Evolutionary conservation across 108 stramenopile species (phyloP).

Genomic region (Parietichytrium sp.): DNA sequence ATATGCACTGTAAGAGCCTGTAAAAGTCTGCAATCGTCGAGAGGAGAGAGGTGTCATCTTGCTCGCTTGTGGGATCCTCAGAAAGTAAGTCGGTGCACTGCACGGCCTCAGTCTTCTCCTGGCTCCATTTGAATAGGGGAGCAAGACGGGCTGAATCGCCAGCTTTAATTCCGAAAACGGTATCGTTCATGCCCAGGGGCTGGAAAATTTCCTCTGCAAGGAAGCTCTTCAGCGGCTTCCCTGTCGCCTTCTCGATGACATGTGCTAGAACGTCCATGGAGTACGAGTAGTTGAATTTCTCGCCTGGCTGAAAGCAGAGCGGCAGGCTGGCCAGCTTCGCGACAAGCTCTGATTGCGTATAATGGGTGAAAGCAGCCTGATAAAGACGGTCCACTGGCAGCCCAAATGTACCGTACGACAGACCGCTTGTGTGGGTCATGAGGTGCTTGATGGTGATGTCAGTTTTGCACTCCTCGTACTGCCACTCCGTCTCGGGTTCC

Average conservation of each 20-base stretch:
- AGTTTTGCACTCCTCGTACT: too few species aligned
- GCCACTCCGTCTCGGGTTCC: too few species aligned
- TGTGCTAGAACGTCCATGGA: conserved; percentile 38
- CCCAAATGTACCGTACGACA: conserved; percentile 40
- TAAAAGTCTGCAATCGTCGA: too few species aligned
- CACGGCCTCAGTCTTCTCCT: too few species aligned
- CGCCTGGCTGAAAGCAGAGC: conserved; percentile 40
- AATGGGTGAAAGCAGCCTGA: background rate
- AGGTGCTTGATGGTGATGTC: conserved; percentile 28
- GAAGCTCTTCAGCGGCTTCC: conserved; percentile 18
- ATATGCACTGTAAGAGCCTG: too few species aligned
- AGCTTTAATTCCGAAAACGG: conserved; percentile 25
- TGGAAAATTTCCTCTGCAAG: conserved; percentile 39
- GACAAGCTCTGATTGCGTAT: background rate
- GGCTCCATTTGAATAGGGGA: too few species aligned
- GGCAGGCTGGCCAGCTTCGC: conserved; percentile 36
- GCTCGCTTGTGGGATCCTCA: too few species aligned
- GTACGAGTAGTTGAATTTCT: conserved; percentile 31
- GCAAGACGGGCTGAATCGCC: conserved; percentile 20
- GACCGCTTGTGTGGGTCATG: conserved; percentile 43
- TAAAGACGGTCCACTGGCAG: background rate
- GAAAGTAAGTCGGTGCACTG: too few species aligned
- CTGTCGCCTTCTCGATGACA: conserved; percentile 24
- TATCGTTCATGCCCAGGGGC: conserved; percentile 42
- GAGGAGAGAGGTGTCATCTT: too few species aligned